Evolutionary conservation across 768 basidiomycete species (phyloP), one percentile per base, ranked within the genome.

Genomic region (Boletus huronensis): DNA sequence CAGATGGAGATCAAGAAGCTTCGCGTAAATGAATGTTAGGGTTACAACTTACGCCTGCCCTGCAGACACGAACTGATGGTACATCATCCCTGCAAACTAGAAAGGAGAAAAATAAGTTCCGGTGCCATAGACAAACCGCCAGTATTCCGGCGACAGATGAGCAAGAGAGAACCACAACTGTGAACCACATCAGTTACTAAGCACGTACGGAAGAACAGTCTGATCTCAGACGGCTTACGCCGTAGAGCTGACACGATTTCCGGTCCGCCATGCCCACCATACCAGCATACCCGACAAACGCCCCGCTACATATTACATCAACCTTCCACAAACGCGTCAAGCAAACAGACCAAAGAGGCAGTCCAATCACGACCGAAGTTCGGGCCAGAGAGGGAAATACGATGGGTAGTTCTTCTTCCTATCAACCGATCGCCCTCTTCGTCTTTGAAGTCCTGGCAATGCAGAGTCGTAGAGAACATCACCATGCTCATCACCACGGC

Each of bases 391-490:
- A 61, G 17, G 80, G 79, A 17, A 73, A 69, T 13, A 70, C 70
- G 53, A 80, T 76, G 3, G 80, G 79, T 1, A 80, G 54, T 81
- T 9, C 64, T 57, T 26, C 79, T 66, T 4, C 75, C 76, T 11
- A 69, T 64, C 13, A 66, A 53, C 1, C 61, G 57, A 48, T 80
- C 80, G 9, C 79, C 79, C 17, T 74, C 71, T 34, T 72, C 62
- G 45, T 81, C 80, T 45, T 75, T 69, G 52, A 72, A 74, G 44
- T 73, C 72, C 45, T 72, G 66, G 32, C 65, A 64, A 28, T 68
- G 62, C 11, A 74, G 65, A 1, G 75, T 77, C 10, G 73, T 75
- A 2, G 68, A 49, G 32, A 74, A 72, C n/a, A 77, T 58, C 17
- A 61, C 56, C 36, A 66, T 59, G 32, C 69, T 76, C 47, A 66